phyloP scores from a whole-genome alignment of 2,329 filamentous ascomycete genomes.

The Pseudogymnoascus sp. region DNA sequence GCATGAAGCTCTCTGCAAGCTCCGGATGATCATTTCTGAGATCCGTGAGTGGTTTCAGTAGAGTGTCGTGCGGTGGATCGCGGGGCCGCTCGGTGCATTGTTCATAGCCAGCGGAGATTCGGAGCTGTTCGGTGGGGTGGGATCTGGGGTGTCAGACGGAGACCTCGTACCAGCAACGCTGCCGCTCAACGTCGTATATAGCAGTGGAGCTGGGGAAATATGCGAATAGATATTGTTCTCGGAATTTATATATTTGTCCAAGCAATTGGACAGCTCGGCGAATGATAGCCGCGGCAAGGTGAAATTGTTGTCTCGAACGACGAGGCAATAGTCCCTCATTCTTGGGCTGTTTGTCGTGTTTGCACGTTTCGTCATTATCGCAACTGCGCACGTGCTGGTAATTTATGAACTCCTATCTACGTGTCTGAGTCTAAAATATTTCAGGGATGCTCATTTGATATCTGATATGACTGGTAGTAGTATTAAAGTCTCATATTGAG shows the following conservation, averaged over 20 bases:
- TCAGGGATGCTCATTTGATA: background rate
- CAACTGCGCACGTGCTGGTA: background rate
- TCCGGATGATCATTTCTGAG: conserved; percentile 22
- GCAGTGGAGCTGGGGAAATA: background rate
- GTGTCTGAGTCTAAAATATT: background rate
- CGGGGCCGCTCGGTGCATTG: background rate
- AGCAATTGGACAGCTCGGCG: background rate
- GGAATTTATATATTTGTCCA: background rate
- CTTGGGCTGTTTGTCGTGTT: background rate
- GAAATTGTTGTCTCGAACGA: conserved; percentile 34
- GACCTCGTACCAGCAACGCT: conserved; percentile 1
- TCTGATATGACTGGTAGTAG: background rate
- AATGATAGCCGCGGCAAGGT: background rate
- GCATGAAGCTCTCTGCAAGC: conserved; percentile 23
- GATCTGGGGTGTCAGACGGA: background rate
- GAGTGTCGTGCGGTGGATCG: background rate
- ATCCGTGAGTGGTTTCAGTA: background rate
- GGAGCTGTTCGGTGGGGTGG: conserved; percentile 6
- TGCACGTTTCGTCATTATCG: background rate
- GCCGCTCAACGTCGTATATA: background rate
- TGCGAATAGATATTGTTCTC: background rate
- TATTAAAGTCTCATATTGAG: background rate
- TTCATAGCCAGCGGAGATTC: conserved; percentile 2
- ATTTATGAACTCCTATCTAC: background rate
- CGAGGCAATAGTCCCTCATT: conserved; percentile 30